These are phyloP conservation scores for Penicillium capsulatum DNA, from an alignment of 2,329 filamentous ascomycete species.

Conservation along the genomic window DNA sequence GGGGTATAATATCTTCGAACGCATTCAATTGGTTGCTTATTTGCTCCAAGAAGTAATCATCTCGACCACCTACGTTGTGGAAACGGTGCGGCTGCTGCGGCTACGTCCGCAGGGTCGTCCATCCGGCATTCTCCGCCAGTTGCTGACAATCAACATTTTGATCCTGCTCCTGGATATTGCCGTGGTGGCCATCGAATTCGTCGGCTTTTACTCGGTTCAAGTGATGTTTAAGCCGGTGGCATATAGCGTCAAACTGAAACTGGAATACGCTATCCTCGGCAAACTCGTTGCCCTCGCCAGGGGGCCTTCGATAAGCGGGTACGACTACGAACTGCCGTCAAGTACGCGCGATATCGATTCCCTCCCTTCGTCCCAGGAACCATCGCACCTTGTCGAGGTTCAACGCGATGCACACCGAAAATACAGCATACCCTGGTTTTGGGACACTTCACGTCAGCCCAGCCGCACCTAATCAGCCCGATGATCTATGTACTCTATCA, in stretches of 20 bases:
- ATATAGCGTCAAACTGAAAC: constrained; percentile 45
- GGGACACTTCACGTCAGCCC: constrained; percentile 6
- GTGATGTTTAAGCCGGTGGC: constrained; percentile 39
- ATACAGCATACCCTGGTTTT: constrained; percentile 15
- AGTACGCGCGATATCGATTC: constrained; percentile 13
- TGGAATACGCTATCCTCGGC: constrained; percentile 54
- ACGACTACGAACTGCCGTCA: constrained; percentile 13
- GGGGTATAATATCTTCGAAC: constrained; percentile 46
- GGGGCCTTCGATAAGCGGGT: constrained; percentile 5
- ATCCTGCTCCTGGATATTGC: constrained; percentile 46
- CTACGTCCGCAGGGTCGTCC: constrained; percentile 19
- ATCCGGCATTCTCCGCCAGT: constrained; percentile 28
- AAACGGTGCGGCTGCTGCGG: constrained; percentile 38
- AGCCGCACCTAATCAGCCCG: background rate
- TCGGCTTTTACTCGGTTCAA: constrained; percentile 39
- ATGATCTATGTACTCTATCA: background rate
- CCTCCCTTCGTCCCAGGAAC: constrained; percentile 7
- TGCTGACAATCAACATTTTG: constrained; percentile 52
- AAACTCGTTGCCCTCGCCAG: constrained; percentile 34
- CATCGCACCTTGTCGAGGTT: background rate
- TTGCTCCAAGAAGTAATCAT: constrained; percentile 52
- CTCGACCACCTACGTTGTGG: constrained; percentile 49
- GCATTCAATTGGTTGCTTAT: constrained; percentile 51
- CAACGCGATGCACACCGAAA: constrained; percentile 1
- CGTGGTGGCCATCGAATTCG: constrained; percentile 40